Evolutionary conservation across 2,329 filamentous ascomycete genomes (phyloP), one percentile per base, ranked within the genome.

Genomic region (Didymella pinodella): DNA sequence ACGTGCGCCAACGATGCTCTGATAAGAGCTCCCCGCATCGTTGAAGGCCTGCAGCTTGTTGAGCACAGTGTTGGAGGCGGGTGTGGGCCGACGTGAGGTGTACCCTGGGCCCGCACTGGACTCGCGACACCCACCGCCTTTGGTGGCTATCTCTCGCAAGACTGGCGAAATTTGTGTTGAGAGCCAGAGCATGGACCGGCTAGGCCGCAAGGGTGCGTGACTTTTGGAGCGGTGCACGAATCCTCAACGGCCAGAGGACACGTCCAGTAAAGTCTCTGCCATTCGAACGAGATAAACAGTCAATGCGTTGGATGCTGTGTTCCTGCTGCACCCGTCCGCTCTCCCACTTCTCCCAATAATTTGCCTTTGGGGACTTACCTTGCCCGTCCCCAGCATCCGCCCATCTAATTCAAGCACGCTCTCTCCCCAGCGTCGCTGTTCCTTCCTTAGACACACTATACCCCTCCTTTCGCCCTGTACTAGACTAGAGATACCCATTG

Each of bases 151-250:
- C 48, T 48, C 51, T 64, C 66, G 67, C 67, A 67, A 63, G 63
- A 65, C 65, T 61, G 61, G 63, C 69, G 65, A 68, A 62, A 66
- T 67, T 69, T 65, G 62, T 73, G 70, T 72, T 71, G 71, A 67
- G 67, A 57, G 59, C 63, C 66, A 64, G 59, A 66, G 65, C 66
- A 69, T 63, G 44, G 65, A 60, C 66, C 66, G 61, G 61, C 67
- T 64, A 59, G 54, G 54, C 54, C 50, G 63, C 72, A 74, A 71
- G 72, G 72, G 64, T 72, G 60, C 40, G 43, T 56, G 65, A 63
- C 66, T 74, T 74, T 72, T 74, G 67, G 71, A 65, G 59, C 65
- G 66, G 64, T 64, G 64, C 61, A 71, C 49, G 43, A 69, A 65
- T 72, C 65, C 73, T 76, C 71, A 73, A 75, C 72, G 69, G 65